Evolutionary conservation across 1,139 yeast genomes (phyloP).

Genomic region (Chernovozyma sophiae-reginae): DNA sequence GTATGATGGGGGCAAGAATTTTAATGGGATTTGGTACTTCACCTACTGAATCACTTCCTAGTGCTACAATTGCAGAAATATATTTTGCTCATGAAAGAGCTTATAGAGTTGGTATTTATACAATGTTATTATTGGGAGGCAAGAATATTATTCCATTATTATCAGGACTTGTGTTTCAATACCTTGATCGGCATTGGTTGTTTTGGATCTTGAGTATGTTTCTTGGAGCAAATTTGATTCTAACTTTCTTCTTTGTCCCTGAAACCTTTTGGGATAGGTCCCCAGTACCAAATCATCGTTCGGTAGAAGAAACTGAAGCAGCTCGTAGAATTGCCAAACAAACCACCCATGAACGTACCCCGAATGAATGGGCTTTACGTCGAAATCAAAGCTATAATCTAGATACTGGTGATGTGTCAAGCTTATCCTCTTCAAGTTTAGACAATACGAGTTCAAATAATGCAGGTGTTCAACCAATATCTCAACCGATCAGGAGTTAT

Average conservation of each 20-base stretch:
- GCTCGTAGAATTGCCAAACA: slow-evolving; percentile 40
- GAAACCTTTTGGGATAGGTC: slow-evolving; percentile 64
- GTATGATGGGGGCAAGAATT: slow-evolving; percentile 55
- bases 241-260: slow-evolving; percentile 54
- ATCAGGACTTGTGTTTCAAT: slow-evolving; percentile 49
- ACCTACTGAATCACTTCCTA: slow-evolving; percentile 60
- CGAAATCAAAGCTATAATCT: slow-evolving; percentile 11
- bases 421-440: slow-evolving; percentile 3
- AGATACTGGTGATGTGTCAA: not conserved
- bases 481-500: not conserved
- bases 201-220: slow-evolving; percentile 58
- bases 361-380: slow-evolving; percentile 31
- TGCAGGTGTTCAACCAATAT: not conserved
- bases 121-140: slow-evolving; percentile 59
- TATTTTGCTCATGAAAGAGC: slow-evolving; percentile 66
- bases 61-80: slow-evolving; percentile 60
- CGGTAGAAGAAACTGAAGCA: slow-evolving; percentile 44
- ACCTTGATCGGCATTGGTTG: slow-evolving; percentile 55
- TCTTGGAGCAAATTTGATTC: slow-evolving; percentile 42
- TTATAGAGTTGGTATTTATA: slow-evolving; percentile 58
- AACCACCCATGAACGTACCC: slow-evolving; percentile 26
- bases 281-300: slow-evolving; percentile 48
- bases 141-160: slow-evolving; percentile 57
- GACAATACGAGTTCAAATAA: slow-evolving; percentile 1
- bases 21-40: slow-evolving; percentile 58